These are phyloP conservation scores for Seiridium unicorne DNA, from an alignment of 2,329 filamentous ascomycete species.

Conservation along the genomic window DNA sequence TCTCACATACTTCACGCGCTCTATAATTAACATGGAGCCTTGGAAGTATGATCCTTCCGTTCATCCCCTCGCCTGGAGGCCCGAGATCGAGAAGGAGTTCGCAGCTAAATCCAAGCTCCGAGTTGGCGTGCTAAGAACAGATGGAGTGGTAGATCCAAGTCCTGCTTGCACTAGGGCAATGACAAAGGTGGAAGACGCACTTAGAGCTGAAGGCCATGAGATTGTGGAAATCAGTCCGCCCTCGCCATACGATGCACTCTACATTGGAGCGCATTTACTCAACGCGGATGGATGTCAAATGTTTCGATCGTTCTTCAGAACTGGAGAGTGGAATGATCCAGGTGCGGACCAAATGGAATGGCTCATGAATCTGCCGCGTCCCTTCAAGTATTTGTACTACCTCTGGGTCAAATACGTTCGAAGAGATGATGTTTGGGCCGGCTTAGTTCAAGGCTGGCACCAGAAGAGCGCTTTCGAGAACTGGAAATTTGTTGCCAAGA, in stretches of 20 bases:
- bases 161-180: slow-evolving; percentile 81
- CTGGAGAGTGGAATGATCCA: slow-evolving; percentile 75
- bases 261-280: slow-evolving; percentile 75
- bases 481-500: slow-evolving; percentile 75
- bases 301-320: slow-evolving; percentile 73
- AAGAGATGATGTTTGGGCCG: slow-evolving; percentile 75
- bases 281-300: slow-evolving; percentile 82
- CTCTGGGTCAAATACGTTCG: slow-evolving; percentile 85
- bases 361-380: slow-evolving; percentile 70
- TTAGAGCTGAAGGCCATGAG: slow-evolving; percentile 72
- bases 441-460: slow-evolving; percentile 70
- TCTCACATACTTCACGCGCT: slow-evolving; percentile 78
- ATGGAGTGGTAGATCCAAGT: slow-evolving; percentile 80
- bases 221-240: slow-evolving; percentile 65
- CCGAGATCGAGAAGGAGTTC: slow-evolving; percentile 58
- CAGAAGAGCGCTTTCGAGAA: slow-evolving; percentile 74
- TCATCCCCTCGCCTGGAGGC: slow-evolving; percentile 79
- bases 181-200: slow-evolving; percentile 65
- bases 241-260: slow-evolving; percentile 70
- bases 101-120: slow-evolving; percentile 61
- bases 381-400: slow-evolving; percentile 82
- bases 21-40: slow-evolving; percentile 75
- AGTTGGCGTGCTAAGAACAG: slow-evolving; percentile 75
- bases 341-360: slow-evolving; percentile 74
- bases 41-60: slow-evolving; percentile 88